Evolutionary conservation across 192 early-diverging fungal genomes (phyloP).

Genomic region (Lobosporangium transversale): DNA sequence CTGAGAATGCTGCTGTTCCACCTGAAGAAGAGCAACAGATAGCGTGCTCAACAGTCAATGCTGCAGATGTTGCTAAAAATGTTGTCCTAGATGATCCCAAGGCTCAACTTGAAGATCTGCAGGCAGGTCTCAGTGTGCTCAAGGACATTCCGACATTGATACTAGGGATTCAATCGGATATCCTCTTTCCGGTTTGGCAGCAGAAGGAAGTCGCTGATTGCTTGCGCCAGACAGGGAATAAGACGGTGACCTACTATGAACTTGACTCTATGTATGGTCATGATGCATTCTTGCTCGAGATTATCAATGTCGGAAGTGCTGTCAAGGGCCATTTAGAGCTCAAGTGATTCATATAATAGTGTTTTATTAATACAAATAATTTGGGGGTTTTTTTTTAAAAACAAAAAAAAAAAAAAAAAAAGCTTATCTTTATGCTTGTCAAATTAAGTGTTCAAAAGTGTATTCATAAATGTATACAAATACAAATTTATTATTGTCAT

Average conservation of each 20-base stretch:
- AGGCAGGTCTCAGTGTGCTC: conserved; percentile 75
- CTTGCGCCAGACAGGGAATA: conserved; percentile 85
- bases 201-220: conserved; percentile 96
- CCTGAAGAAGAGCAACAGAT: conserved; percentile 22
- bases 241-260: conserved; percentile 94
- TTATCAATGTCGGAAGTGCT: conserved; percentile 90
- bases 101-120: conserved; percentile 66
- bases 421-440: too few species aligned
- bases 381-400: too few species aligned
- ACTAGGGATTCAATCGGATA: conserved; percentile 94
- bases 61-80: conserved; percentile 2
- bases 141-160: conserved; percentile 84
- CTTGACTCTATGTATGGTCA: conserved; percentile 97
- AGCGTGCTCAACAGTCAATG: conserved; percentile 7
- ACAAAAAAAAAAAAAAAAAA: too few species aligned
- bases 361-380: too few species aligned
- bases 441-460: too few species aligned
- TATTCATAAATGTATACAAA: too few species aligned
- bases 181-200: conserved; percentile 94
- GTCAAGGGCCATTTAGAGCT: conserved; percentile 90
- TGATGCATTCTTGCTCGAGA: conserved; percentile 95
- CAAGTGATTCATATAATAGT: too few species aligned
- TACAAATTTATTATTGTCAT: too few species aligned
- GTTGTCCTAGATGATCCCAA: conserved; percentile 57
- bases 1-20: conserved; percentile 33